These are phyloP conservation scores for Suzukiozyma palmioleophila DNA, from an alignment of 1,139 yeast species.

Conservation along the genomic window DNA sequence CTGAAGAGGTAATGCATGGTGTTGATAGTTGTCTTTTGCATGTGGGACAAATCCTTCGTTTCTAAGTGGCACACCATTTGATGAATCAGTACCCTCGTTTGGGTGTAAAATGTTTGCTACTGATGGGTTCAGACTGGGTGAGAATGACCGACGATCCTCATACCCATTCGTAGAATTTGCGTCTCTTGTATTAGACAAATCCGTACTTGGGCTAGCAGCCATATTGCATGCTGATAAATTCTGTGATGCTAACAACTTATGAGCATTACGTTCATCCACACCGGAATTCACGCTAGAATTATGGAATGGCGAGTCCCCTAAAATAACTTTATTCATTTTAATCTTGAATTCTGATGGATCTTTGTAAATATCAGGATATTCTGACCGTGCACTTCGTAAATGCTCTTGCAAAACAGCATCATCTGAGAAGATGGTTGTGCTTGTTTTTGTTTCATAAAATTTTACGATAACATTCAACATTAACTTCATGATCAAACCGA, in stretches of 20 bases:
- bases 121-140: slow-evolving; percentile 22
- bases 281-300: neutral
- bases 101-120: slow-evolving; percentile 22
- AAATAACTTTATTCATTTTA: slow-evolving; percentile 10
- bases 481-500: slow-evolving; percentile 18
- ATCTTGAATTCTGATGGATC: slow-evolving; percentile 7
- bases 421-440: slow-evolving; percentile 7
- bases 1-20: slow-evolving; percentile 1
- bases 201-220: too few relatives aligned
- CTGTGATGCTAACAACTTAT: neutral
- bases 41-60: neutral
- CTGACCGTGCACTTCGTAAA: slow-evolving; percentile 16
- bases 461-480: slow-evolving; percentile 20
- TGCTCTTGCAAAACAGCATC: slow-evolving; percentile 17
- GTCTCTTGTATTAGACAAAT: too few relatives aligned
- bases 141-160: slow-evolving; percentile 6
- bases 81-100: slow-evolving; percentile 1
- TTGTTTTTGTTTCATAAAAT: slow-evolving; percentile 12
- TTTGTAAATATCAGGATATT: slow-evolving; percentile 24
- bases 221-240: neutral
- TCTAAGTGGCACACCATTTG: neutral
- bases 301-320: slow-evolving; percentile 14
- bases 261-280: neutral
- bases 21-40: neutral
- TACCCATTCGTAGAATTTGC: neutral